Conservation (phyloP, 306 rosid genomes). For the Begonia fuchsioides region DNA sequence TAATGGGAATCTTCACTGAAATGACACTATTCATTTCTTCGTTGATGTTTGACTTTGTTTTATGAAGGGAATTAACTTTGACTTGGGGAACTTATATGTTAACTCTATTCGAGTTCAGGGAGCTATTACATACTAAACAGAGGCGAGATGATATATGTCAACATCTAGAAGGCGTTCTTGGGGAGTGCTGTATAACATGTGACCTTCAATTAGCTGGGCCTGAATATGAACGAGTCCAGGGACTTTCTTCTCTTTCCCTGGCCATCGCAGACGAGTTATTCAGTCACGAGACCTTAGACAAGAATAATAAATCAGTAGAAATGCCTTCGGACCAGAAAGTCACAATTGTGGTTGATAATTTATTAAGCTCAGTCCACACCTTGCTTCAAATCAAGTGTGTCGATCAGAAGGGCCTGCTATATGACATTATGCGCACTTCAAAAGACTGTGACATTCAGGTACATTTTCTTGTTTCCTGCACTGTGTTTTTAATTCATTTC, state of each 20-base stretch:
- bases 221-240: conserved; percentile 54
- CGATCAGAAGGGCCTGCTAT: conserved; percentile 65
- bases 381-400: conserved; percentile 68
- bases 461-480: conserved; percentile 10
- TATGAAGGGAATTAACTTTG: too few relatives aligned
- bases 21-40: too few relatives aligned
- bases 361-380: conserved; percentile 60
- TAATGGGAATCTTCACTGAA: too few relatives aligned
- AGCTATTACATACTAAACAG: conserved; percentile 45
- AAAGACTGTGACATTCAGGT: conserved; percentile 79
- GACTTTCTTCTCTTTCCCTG: conserved; percentile 58
- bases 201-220: conserved; percentile 89
- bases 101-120: conserved; percentile 25
- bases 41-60: too few relatives aligned
- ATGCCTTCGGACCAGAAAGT: conserved; percentile 38
- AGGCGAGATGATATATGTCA: conserved; percentile 47
- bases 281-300: conserved; percentile 34
- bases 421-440: conserved; percentile 72
- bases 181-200: conserved; percentile 51
- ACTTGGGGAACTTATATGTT: too few relatives aligned
- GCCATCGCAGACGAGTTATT: conserved; percentile 57
- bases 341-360: conserved; percentile 42
- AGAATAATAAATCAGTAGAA: conserved; percentile 23
- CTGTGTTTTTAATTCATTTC: too few relatives aligned
- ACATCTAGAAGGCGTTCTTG: conserved; percentile 46